Evolutionary conservation across 1,284 basidiomycete genomes (phyloP), one percentile per base, ranked within the genome.

Genomic region (Exobasidium cylindrosporum): DNA sequence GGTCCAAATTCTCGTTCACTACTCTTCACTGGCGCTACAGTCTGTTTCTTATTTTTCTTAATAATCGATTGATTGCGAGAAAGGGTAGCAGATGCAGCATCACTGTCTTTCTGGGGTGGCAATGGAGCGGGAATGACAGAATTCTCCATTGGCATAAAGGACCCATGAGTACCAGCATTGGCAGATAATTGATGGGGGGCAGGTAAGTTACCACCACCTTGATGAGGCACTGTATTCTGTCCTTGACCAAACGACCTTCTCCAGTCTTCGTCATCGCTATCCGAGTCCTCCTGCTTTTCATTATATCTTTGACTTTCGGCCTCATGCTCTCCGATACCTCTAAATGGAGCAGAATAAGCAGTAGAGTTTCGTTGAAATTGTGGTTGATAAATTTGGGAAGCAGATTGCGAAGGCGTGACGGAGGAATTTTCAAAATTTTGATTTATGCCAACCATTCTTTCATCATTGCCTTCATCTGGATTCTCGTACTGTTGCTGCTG

Each of bases 321-420:
- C 54, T 72, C 70, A 50, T 64, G 70, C 62, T 2, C 63, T 63
- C 2, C 55, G 57, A n/a, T 69, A 67, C 11, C 66, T 65, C 21
- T 66, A 54, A 35, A 70, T 64, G 26, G 67, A 50, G 47, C 47
- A 28, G 17, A 21, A 13, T 50, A 50, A 21, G 26, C 26, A 21
- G 26, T 28, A 14, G 47, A 50, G 26, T 50, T 28, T 58, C 53
- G 53, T 14, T 35, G n/a, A 44, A 31, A 31, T 4, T 55, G 21
- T 60, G 67, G 61, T 17, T 68, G 61, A 60, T 75, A 69, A 32
- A 78, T 72, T 54, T 81, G 80, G 21, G 78, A 80, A 2, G 80
- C 80, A 14, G 78, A 80, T 58, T 81, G 78, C 7, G 78, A 81
- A 0, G 80, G 80, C 1, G 80, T 80, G 45, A 81, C 74, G 10